Conservation (phyloP, 2,329 filamentous ascomycete species). For the Aureobasidium namibiae region DNA sequence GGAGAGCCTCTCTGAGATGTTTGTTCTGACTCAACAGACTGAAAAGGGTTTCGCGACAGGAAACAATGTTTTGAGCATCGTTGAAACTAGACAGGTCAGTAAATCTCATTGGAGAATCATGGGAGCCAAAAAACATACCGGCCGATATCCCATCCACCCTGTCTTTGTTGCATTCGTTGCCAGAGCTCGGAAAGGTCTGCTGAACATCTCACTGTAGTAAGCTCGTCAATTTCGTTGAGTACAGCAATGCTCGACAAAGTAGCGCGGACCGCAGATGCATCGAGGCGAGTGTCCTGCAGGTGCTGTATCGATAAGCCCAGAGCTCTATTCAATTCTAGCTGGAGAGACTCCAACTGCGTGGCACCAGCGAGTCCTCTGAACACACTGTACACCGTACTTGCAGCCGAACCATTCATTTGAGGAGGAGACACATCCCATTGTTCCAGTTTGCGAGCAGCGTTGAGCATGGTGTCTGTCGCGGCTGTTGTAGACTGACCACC, state of each 20-base stretch:
- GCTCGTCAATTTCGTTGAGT: conserved; percentile 73
- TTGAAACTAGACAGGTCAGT: conserved; percentile 47
- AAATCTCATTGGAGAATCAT: background rate
- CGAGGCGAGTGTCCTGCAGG: conserved; percentile 20
- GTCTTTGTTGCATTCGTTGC: conserved; percentile 54
- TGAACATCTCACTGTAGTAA: conserved; percentile 44
- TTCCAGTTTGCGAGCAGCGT: conserved; percentile 72
- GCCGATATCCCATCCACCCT: conserved; percentile 72
- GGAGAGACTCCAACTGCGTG: conserved; percentile 46
- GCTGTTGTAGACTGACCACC: conserved; percentile 51
- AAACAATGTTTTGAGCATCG: conserved; percentile 72
- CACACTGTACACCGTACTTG: conserved; percentile 66
- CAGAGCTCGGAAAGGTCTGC: conserved; percentile 56
- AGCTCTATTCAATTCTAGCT: conserved; percentile 17
- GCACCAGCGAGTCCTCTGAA: conserved; percentile 72
- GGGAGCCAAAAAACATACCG: conserved; percentile 46
- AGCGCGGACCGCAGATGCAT: conserved; percentile 45
- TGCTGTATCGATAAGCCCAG: background rate
- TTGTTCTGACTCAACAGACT: conserved; percentile 66
- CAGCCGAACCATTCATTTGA: conserved; percentile 33
- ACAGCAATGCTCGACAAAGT: conserved; percentile 59
- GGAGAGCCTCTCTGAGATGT: conserved; percentile 53
- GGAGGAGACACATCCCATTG: conserved; percentile 87
- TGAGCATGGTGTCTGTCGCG: conserved; percentile 64
- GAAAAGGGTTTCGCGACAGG: conserved; percentile 73